Conservation (phyloP, 257 asterid genomes). For the Penstemon davidsonii region DNA sequence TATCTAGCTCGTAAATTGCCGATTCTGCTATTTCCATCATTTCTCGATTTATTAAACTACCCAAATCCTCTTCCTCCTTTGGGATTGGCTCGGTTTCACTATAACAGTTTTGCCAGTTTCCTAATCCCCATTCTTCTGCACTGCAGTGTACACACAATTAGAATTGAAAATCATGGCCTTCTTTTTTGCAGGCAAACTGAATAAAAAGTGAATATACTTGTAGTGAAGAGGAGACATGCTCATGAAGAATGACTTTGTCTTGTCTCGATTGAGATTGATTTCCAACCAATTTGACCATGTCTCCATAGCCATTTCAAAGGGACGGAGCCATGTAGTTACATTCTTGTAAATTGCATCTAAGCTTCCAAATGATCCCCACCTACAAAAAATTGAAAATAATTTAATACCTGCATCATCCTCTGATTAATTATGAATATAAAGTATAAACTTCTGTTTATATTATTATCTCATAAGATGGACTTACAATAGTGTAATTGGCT, state of each 20-base stretch:
- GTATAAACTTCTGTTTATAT: too few species aligned
- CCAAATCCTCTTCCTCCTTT: background rate
- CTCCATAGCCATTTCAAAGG: background rate
- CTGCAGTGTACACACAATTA: background rate
- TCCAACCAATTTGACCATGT: constrained; percentile 1
- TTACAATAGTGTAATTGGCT: constrained; percentile 37
- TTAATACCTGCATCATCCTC: too few species aligned
- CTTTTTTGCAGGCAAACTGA: background rate
- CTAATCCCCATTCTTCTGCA: background rate
- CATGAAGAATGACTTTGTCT: background rate
- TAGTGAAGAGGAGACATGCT: constrained; percentile 44
- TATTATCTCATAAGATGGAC: constrained; percentile 1
- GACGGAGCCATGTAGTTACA: background rate
- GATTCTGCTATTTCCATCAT: constrained; percentile 1
- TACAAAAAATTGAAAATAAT: background rate
- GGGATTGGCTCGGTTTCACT: background rate
- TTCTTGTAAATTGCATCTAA: constrained; percentile 8
- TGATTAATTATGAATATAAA: too few species aligned
- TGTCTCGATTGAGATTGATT: background rate
- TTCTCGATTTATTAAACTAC: background rate
- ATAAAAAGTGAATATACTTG: constrained; percentile 8
- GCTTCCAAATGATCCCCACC: constrained; percentile 59
- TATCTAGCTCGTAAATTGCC: background rate
- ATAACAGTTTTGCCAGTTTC: background rate
- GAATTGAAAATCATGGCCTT: background rate